Evolutionary conservation across 192 early-diverging fungal species (phyloP).

Genomic region (Linnemannia schmuckeri): DNA sequence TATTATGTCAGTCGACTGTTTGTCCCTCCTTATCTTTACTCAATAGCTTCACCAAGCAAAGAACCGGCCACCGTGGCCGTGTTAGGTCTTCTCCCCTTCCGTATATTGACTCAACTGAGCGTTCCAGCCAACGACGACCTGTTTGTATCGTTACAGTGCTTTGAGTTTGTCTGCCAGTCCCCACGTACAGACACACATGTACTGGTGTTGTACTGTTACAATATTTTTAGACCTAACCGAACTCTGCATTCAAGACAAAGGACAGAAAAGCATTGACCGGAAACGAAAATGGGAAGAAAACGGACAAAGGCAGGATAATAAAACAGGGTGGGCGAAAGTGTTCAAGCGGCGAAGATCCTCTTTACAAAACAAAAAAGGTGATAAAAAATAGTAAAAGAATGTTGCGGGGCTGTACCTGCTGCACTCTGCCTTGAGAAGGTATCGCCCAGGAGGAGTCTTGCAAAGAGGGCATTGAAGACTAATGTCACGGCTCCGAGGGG

Average conservation of each 20-base stretch:
- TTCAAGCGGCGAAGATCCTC: neutral
- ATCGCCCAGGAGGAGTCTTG: constrained; percentile 71
- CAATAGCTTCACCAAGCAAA: too few relatives aligned
- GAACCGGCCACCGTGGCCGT: too few relatives aligned
- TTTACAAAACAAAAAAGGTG: neutral
- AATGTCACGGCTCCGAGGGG: constrained; percentile 81
- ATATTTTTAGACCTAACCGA: constrained; percentile 3
- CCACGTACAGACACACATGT: constrained; percentile 2
- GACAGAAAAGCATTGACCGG: neutral
- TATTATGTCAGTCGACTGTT: neutral
- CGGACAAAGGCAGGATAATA: neutral
- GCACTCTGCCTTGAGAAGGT: constrained; percentile 72
- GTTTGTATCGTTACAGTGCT: neutral
- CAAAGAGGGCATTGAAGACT: constrained; percentile 84
- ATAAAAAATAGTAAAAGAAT: neutral
- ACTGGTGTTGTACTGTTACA: constrained; percentile 1
- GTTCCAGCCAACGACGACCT: neutral
- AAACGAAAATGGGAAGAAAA: neutral
- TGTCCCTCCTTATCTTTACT: too few relatives aligned
- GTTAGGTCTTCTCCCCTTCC: too few relatives aligned
- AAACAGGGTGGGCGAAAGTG: neutral
- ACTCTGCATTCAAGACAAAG: neutral
- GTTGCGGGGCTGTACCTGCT: constrained; percentile 48
- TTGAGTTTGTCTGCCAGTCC: neutral
- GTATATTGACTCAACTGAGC: neutral